Evolutionary conservation across 306 rosid genomes (phyloP).

Genomic region (Inga oerstediana): DNA sequence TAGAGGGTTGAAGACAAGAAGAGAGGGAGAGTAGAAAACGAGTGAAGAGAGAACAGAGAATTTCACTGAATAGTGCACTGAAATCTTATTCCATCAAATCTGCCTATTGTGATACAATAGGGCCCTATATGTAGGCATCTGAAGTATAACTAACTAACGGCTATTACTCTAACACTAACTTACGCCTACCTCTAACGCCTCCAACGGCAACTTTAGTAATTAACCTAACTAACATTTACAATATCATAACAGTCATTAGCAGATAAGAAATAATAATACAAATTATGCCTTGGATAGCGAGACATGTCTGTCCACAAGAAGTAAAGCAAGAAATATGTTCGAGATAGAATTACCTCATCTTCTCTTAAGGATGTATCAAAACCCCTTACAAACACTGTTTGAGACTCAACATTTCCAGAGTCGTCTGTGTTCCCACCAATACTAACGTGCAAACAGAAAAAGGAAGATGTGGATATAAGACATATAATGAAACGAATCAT

Average conservation of each 20-base stretch:
- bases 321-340: neutral
- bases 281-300: constrained; percentile 5
- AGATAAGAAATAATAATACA: neutral
- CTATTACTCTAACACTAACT: no score
- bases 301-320: neutral
- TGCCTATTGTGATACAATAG: no score
- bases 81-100: no score
- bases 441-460: neutral
- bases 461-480: neutral
- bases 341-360: constrained; percentile 53
- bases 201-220: no score
- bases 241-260: neutral
- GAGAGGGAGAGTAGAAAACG: no score
- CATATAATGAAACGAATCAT: constrained; percentile 5
- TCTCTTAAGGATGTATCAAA: constrained; percentile 53
- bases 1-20: no score
- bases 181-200: no score
- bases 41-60: no score
- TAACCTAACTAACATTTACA: no score
- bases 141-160: no score
- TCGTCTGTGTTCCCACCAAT: constrained; percentile 42
- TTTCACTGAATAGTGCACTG: no score
- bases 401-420: constrained; percentile 44
- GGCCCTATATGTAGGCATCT: no score
- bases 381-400: constrained; percentile 59